Conservation (phyloP, 176 grass and related monocot species). For the Metroxylon sagu region DNA sequence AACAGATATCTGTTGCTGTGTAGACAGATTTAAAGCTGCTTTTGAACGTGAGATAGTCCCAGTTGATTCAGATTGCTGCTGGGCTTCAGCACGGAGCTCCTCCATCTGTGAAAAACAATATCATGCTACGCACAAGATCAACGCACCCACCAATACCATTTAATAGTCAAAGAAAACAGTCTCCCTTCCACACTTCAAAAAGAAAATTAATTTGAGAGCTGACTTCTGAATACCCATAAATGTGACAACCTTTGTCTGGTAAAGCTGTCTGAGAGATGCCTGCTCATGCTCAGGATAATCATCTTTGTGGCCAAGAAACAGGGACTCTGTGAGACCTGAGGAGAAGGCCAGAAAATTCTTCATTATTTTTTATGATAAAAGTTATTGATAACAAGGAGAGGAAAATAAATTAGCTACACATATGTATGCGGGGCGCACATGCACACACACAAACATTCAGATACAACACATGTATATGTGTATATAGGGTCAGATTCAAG, state of each 20-base stretch:
- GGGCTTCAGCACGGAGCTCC: constrained; percentile 70
- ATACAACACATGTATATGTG: too few relatives aligned
- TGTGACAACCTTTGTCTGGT: constrained; percentile 63
- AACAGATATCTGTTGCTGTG: constrained; percentile 84
- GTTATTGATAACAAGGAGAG: too few relatives aligned
- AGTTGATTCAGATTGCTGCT: constrained; percentile 76
- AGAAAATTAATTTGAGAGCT: too few relatives aligned
- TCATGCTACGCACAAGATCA: neutral
- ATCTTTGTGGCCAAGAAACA: constrained; percentile 87
- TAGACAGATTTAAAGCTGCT: constrained; percentile 49
- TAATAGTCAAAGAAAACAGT: too few relatives aligned
- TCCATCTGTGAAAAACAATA: constrained; percentile 55
- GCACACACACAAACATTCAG: too few relatives aligned
- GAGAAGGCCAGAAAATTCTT: neutral
- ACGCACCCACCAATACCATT: too few relatives aligned
- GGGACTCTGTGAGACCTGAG: constrained; percentile 82
- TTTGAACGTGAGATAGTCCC: constrained; percentile 83
- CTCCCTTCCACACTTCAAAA: too few relatives aligned
- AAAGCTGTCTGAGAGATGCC: constrained; percentile 77
- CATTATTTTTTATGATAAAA: too few relatives aligned
- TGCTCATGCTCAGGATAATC: constrained; percentile 95
- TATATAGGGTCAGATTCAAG: too few relatives aligned
- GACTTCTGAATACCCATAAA: too few relatives aligned
- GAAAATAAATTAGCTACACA: too few relatives aligned
- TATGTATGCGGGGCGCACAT: too few relatives aligned